These are phyloP conservation scores for Backusella morwellensis DNA, from an alignment of 192 early-diverging fungal species.

Conservation along the genomic window DNA sequence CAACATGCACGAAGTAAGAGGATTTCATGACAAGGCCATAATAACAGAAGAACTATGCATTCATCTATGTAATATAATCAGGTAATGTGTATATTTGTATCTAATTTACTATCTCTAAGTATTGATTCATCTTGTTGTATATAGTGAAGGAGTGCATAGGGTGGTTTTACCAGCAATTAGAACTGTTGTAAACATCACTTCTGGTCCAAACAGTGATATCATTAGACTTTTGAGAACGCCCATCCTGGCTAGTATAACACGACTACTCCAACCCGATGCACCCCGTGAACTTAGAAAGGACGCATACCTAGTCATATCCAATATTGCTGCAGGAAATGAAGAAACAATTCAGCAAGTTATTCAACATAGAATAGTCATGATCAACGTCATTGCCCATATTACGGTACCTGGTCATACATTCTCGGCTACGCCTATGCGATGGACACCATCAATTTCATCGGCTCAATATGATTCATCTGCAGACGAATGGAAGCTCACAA, in stretches of 20 bases:
- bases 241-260: not conserved
- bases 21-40: slow-evolving; percentile 11
- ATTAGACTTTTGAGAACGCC: slow-evolving; percentile 4
- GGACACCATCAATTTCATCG: not conserved
- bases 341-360: slow-evolving; percentile 19
- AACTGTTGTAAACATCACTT: slow-evolving; percentile 36
- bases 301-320: slow-evolving; percentile 30
- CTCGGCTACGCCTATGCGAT: not conserved
- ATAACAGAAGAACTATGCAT: slow-evolving; percentile 17
- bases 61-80: slow-evolving; percentile 17
- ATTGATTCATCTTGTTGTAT: not conserved
- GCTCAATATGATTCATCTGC: not conserved
- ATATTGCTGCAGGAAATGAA: slow-evolving; percentile 25
- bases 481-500: slow-evolving; percentile 38
- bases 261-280: not conserved
- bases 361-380: slow-evolving; percentile 12
- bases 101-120: too few species aligned
- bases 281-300: slow-evolving; percentile 21
- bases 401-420: slow-evolving; percentile 16
- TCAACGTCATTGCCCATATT: slow-evolving; percentile 20
- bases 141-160: not conserved
- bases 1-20: slow-evolving; percentile 36
- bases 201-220: slow-evolving; percentile 29
- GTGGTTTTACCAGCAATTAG: slow-evolving; percentile 19
- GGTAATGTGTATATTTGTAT: slow-evolving; percentile 3